Base-by-base conservation (phyloP, 805 yeast genomes). In the Barnettozyma siamensis region DNA sequence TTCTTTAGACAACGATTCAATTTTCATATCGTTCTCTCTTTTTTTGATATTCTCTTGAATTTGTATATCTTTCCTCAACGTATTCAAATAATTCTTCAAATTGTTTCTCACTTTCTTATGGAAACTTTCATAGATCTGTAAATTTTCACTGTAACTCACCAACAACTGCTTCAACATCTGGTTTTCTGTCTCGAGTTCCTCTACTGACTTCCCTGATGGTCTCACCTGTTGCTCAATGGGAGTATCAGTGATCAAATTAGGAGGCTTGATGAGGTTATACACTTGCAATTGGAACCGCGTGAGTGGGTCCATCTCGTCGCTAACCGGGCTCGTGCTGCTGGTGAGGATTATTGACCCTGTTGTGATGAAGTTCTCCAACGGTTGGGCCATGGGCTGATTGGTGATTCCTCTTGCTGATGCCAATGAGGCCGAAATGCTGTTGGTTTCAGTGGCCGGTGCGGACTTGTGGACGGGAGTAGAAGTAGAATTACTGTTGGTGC, bases 1-100 rank as follows among this genome's bases (percentile, higher is more conserved):
- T 35, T 70, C 76, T 37, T 61, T 62, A 26, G 53, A 42, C 13
- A 69, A 41, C 9, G 53, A 47, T 18, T 68, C 72, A n/a, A 69
- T 41, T 39, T 60, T 65, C 6, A 43, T 29, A 17, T 68, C 71
- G 38, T 57, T 61, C 23, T 67, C 70, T 31, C 49, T 53, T 19
- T 48, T 54, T 35, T 54, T 59, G 19, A 59, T 56, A 21, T 55
- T 57, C 32, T 70, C 75, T 33, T 67, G 64, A 11, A 60, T 37
- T 7, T 58, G 55, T 17, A 73, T 41, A n/a, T 72, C 76, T 31
- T 53, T 45, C 50, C 53, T 57, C 42, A 46, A 66, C 49, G 43
- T 57, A 60, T 34, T 54, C 46, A 44, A 60, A 38, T 37, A 65
- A 51, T 31, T 55, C 36, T 46, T 60, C 41, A 44, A 55, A 40